Conservation (phyloP, 192 early-diverging fungal genomes). For the Rhizoclosmatium globosum region DNA sequence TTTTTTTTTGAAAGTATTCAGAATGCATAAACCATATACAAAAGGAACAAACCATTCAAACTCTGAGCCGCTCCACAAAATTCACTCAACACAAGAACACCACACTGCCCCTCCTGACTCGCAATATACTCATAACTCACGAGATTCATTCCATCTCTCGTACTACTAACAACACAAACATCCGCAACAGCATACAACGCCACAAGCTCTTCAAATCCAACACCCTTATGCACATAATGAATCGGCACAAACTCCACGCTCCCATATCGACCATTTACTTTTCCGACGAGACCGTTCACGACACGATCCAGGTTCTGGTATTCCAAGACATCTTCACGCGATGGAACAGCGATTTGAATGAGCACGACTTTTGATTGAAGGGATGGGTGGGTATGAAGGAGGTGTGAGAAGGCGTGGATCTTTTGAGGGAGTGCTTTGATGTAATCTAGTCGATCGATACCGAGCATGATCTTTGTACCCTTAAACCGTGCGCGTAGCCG, state of each 20-base stretch:
- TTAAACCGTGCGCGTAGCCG: constrained; percentile 85
- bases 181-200: constrained; percentile 96
- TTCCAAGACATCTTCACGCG: constrained; percentile 97
- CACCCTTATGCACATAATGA: constrained; percentile 97
- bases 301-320: constrained; percentile 92
- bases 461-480: constrained; percentile 90
- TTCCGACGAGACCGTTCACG: constrained; percentile 97
- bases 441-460: constrained; percentile 98
- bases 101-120: constrained; percentile 85
- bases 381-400: constrained; percentile 87
- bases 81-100: constrained; percentile 95
- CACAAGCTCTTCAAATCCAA: constrained; percentile 94
- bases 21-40: neutral
- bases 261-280: constrained; percentile 96
- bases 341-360: constrained; percentile 98
- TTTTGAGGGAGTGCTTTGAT: constrained; percentile 99
- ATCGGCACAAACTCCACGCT: constrained; percentile 98
- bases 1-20: constrained; percentile 1
- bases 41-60: constrained; percentile 75
- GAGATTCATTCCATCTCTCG: constrained; percentile 99
- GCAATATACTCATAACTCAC: constrained; percentile 90
- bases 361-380: constrained; percentile 90
- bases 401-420: constrained; percentile 93
- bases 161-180: constrained; percentile 92
- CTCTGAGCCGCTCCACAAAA: constrained; percentile 99